Evolutionary conservation across 306 rosid genomes (phyloP).

Genomic region (Coriaria nepalensis): DNA sequence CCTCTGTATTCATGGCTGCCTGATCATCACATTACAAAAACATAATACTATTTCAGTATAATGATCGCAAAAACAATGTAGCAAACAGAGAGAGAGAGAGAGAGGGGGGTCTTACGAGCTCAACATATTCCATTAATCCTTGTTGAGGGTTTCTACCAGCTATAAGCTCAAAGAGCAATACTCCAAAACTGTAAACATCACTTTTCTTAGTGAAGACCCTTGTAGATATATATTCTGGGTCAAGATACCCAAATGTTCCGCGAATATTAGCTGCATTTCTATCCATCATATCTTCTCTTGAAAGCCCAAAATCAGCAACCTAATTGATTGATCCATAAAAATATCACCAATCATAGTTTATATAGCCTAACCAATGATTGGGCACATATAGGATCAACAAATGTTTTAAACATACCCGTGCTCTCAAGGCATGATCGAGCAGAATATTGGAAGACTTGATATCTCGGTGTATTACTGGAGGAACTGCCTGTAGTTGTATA

Average conservation of each 20-base stretch:
- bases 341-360: constrained; percentile 8
- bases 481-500: constrained; percentile 61
- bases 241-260: constrained; percentile 93
- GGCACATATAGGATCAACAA: neutral
- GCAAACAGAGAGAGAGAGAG: constrained; percentile 8
- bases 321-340: constrained; percentile 22
- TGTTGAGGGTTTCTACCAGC: constrained; percentile 97
- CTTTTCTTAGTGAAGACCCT: constrained; percentile 90
- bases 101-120: constrained; percentile 61
- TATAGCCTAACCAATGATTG: constrained; percentile 2
- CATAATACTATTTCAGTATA: neutral
- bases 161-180: constrained; percentile 82
- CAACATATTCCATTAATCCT: constrained; percentile 92
- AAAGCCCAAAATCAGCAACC: constrained; percentile 98
- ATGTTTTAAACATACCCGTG: constrained; percentile 44
- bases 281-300: constrained; percentile 90
- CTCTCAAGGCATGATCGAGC: constrained; percentile 84
- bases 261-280: constrained; percentile 61
- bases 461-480: constrained; percentile 91
- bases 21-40: constrained; percentile 23
- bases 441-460: constrained; percentile 84
- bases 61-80: neutral
- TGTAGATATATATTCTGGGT: constrained; percentile 86
- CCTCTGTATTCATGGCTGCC: constrained; percentile 93
- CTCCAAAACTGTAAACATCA: constrained; percentile 94